Evolutionary conservation across 1,139 yeast genomes (phyloP).

Genomic region (Scheffersomyces illinoinensis): DNA sequence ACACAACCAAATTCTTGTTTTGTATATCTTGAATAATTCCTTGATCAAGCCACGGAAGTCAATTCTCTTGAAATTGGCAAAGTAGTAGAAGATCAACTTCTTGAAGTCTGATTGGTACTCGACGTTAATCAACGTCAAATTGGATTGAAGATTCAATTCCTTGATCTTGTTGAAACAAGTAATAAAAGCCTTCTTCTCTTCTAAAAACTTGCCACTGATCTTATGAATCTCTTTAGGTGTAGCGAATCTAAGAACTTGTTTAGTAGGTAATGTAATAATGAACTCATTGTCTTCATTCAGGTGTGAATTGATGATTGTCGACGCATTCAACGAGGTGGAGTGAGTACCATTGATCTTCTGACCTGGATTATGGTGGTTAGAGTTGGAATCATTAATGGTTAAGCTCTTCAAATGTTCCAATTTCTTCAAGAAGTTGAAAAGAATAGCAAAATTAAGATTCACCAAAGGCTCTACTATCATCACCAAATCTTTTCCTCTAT

Average conservation of each 20-base stretch:
- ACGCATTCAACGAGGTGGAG: conserved; percentile 38
- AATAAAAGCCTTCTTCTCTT: conserved; percentile 48
- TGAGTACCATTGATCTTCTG: conserved; percentile 38
- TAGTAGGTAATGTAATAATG: conserved; percentile 48
- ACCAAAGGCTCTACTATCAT: conserved; percentile 50
- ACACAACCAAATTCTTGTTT: conserved; percentile 97
- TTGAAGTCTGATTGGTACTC: conserved; percentile 96
- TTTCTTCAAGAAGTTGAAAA: conserved; percentile 77
- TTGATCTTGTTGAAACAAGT: conserved; percentile 48
- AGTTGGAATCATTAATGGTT: conserved; percentile 34
- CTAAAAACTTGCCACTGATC: conserved; percentile 44
- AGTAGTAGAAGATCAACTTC: conserved; percentile 87
- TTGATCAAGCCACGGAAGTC: conserved; percentile 92
- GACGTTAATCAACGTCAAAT: conserved; percentile 56
- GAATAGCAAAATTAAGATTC: conserved; percentile 57
- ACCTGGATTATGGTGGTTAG: conserved; percentile 9
- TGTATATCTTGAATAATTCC: conserved; percentile 88
- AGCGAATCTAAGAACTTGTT: conserved; percentile 50
- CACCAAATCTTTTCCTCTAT: conserved; percentile 52
- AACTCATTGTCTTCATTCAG: conserved; percentile 46
- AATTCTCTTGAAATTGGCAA: conserved; percentile 73
- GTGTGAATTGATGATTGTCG: conserved; percentile 41
- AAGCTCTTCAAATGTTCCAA: conserved; percentile 78
- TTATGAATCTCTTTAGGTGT: conserved; percentile 49
- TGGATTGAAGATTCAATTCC: conserved; percentile 40